These are phyloP conservation scores for Aspergillus transmontanensis DNA, from an alignment of 2,329 filamentous ascomycete species.

Conservation along the genomic window DNA sequence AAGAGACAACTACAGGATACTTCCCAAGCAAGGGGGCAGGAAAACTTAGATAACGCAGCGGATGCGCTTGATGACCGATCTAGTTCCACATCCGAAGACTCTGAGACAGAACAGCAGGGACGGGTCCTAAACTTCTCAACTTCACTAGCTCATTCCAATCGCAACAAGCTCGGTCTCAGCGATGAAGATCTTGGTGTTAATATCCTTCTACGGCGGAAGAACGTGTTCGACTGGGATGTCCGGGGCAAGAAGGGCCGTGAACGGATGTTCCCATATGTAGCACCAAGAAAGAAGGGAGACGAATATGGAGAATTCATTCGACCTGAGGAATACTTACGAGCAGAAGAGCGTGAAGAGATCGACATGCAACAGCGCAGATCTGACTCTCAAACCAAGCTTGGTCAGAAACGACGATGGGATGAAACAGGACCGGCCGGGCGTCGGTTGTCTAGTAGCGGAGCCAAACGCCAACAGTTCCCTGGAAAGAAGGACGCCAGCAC, in stretches of 20 bases:
- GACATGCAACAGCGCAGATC: slow-evolving; percentile 63
- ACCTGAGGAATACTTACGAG: slow-evolving; percentile 89
- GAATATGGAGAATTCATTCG: slow-evolving; percentile 94
- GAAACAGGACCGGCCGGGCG: slow-evolving; percentile 57
- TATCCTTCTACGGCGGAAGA: slow-evolving; percentile 82
- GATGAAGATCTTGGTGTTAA: slow-evolving; percentile 93
- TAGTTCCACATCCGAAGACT: slow-evolving; percentile 85
- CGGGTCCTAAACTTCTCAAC: slow-evolving; percentile 87
- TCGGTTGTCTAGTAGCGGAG: slow-evolving; percentile 47
- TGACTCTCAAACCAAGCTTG: slow-evolving; percentile 66
- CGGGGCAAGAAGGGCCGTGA: slow-evolving; percentile 89
- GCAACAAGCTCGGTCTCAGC: slow-evolving; percentile 81
- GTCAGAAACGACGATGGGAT: slow-evolving; percentile 94
- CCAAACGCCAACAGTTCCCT: slow-evolving; percentile 62
- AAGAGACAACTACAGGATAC: slow-evolving; percentile 85
- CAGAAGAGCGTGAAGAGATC: slow-evolving; percentile 82
- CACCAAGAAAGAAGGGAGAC: slow-evolving; percentile 76
- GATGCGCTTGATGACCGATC: slow-evolving; percentile 75
- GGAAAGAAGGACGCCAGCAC: slow-evolving; percentile 46
- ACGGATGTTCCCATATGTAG: slow-evolving; percentile 84
- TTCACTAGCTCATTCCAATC: slow-evolving; percentile 77
- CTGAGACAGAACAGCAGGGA: slow-evolving; percentile 86
- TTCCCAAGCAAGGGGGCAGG: slow-evolving; percentile 68
- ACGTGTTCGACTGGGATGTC: slow-evolving; percentile 91
- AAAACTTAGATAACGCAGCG: slow-evolving; percentile 72